phyloP scores from a whole-genome alignment of 2,329 filamentous ascomycete species.

The Pochonia chlamydosporia region DNA sequence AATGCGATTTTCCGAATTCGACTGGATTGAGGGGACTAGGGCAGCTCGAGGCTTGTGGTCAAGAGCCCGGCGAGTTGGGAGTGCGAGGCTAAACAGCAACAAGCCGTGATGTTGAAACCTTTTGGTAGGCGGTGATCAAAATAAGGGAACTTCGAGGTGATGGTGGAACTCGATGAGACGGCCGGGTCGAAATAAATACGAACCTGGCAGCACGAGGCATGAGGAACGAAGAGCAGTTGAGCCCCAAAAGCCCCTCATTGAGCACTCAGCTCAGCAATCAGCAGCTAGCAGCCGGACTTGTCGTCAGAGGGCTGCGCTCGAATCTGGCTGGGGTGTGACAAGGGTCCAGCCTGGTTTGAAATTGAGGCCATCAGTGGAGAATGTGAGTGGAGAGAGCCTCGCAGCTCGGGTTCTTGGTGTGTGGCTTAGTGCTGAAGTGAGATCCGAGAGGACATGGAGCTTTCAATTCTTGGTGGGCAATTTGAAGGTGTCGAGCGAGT shows the following conservation, averaged over 20 bases:
- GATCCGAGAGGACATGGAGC: background rate
- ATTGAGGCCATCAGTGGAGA: background rate
- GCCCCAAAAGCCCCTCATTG: background rate
- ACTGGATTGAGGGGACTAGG: background rate
- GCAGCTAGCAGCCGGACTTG: background rate
- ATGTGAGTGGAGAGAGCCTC: background rate
- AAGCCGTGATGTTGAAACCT: background rate
- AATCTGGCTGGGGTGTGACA: no score
- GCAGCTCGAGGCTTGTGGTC: background rate
- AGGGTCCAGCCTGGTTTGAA: no score
- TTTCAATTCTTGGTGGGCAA: no score
- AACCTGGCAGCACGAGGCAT: background rate
- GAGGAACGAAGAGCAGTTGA: background rate
- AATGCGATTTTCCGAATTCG: background rate
- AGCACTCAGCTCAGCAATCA: background rate
- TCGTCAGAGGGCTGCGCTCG: no score
- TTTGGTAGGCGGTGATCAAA: background rate
- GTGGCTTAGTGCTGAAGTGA: background rate
- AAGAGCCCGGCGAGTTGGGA: background rate
- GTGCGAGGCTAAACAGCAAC: background rate
- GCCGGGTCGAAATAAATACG: conserved; percentile 1
- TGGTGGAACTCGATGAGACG: background rate
- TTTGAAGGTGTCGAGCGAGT: no score
- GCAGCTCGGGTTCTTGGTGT: background rate
- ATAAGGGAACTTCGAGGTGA: background rate